phyloP scores from a whole-genome alignment of 176 grass and related monocot species.

The Elaeis guineensis region DNA sequence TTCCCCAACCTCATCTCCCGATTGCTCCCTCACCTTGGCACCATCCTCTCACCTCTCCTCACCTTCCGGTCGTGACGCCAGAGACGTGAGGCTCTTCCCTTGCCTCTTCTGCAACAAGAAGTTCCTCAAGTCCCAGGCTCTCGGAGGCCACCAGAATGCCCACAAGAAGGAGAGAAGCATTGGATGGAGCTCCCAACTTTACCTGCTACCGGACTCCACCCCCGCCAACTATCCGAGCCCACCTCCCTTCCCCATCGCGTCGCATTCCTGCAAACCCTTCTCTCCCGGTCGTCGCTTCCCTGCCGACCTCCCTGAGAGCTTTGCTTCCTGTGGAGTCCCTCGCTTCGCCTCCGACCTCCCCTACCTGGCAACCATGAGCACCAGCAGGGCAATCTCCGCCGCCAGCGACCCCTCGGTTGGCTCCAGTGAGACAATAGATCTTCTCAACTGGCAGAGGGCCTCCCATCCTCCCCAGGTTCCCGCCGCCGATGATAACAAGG shows the following conservation, averaged over 20 bases:
- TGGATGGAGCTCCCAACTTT: constrained; percentile 69
- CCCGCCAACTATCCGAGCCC: constrained; percentile 4
- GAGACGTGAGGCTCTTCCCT: constrained; percentile 67
- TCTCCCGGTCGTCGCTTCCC: neutral
- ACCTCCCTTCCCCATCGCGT: constrained; percentile 17
- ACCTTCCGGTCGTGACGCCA: neutral
- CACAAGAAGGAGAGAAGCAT: constrained; percentile 87
- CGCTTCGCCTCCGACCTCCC: neutral
- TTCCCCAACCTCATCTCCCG: neutral
- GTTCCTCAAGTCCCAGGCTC: constrained; percentile 96
- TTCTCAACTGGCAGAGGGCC: too few species aligned
- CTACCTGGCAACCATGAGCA: neutral
- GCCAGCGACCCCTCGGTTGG: too few species aligned
- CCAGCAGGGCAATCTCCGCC: too few species aligned
- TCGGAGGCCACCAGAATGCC: constrained; percentile 91
- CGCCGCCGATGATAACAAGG: too few species aligned
- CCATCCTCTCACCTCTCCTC: neutral
- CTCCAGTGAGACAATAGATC: too few species aligned
- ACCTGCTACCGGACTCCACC: neutral
- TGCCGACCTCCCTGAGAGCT: neutral
- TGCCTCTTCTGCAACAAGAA: constrained; percentile 99
- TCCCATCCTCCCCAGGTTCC: too few species aligned
- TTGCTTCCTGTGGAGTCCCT: neutral
- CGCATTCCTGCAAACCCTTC: constrained; percentile 32
- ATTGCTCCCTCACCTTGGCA: constrained; percentile 42